Base-by-base conservation (phyloP, 2,329 filamentous ascomycete genomes). In the Xylariaceae sp. region DNA sequence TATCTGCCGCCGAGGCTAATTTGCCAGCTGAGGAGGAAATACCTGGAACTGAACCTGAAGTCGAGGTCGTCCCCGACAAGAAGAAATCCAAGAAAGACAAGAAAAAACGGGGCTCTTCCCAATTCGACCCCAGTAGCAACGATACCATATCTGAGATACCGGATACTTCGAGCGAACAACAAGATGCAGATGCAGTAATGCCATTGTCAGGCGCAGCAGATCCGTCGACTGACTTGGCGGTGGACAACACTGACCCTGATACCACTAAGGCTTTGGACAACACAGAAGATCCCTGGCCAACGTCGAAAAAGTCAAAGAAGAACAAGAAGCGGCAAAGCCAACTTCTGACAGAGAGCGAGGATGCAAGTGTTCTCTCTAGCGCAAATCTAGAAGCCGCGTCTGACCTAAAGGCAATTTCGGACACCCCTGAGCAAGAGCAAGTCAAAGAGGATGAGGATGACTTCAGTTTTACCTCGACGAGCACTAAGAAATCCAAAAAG, bases 1-100 rank as follows among this genome's bases (percentile, higher is more conserved):
- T 34, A 9, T 24, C 37, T 41, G 11, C 41, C 34, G 12, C 17
- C 2, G 36, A 56, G 16, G 24, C 28, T 4, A 48, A 36, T 14
- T 31, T 40, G 31, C 46, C 21, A 44, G 28, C 14, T 7, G 41
- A 60, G 14, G 43, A 17, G 19, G 41, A 56, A 23, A 19, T 34
- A 28, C 21, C 39, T 17, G 11, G 47, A 23, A 31, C 26, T 34
- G 16, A 56, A 14, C 53, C 54, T 11, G 61, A 64, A 24, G 17
- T 49, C 14, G 65, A 66, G 39, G 16, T 49, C 9, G 40, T 23
- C 8, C 39, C 58, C n/a, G 62, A 37, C 48, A 60, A 67, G 28
- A 61, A 66, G 48, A 63, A 65, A 39, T 62, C 61, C 16, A 68
- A 64, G 58, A 65, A 65, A 45, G 60, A 64, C 50, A 63, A 67